Percentiles rank a stretch among this genome's conserved stretches.
These are phyloP conservation scores for Pythium rishiriense DNA, from an alignment of 352 stramenopile genomes.

Conservation along the genomic window DNA sequence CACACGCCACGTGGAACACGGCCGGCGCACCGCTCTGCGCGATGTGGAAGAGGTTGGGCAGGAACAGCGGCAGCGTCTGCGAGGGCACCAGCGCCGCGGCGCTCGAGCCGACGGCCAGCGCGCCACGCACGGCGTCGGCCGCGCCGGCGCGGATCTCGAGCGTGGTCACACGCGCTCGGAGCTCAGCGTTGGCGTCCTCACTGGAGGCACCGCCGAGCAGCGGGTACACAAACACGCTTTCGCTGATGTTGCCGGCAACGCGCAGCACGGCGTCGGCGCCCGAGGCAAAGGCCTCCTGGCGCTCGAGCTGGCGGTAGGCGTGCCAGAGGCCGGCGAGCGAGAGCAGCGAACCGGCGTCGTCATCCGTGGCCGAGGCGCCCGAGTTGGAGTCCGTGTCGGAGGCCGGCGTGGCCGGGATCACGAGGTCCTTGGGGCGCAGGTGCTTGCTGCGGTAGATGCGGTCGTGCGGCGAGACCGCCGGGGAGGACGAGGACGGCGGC, in stretches of 20 bases:
- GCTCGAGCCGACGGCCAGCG: conserved; percentile 49
- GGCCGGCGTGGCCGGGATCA: conserved; percentile 7
- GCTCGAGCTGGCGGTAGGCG: conserved; percentile 39
- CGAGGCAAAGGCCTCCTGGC: conserved; percentile 53
- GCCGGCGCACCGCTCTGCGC: conserved; percentile 38
- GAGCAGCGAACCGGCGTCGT: conserved; percentile 5
- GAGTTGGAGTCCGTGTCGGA: conserved; percentile 25
- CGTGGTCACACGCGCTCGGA: conserved; percentile 58
- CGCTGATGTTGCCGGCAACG: conserved; percentile 55
- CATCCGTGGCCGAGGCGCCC: conserved; percentile 1
- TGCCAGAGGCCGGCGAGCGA: conserved; percentile 28
- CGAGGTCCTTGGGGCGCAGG: conserved; percentile 20
- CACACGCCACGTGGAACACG: conserved; percentile 69
- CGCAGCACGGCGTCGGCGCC: conserved; percentile 53
- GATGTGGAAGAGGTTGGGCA: conserved; percentile 68
- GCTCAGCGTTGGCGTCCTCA: conserved; percentile 16
- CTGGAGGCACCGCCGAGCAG: conserved; percentile 34
- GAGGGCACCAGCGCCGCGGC: conserved; percentile 60
- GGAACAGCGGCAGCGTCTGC: conserved; percentile 75
- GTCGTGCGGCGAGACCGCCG: conserved; percentile 7
- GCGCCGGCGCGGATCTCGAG: conserved; percentile 63
- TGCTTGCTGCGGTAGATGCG: conserved; percentile 21
- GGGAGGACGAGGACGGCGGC: neutral
- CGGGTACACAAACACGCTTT: conserved; percentile 69
- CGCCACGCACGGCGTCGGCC: conserved; percentile 55